Evolutionary conservation across 23 red algal species (phyloP), one percentile per base, ranked within the genome.

Genomic region (Gracilariopsis chorda): DNA sequence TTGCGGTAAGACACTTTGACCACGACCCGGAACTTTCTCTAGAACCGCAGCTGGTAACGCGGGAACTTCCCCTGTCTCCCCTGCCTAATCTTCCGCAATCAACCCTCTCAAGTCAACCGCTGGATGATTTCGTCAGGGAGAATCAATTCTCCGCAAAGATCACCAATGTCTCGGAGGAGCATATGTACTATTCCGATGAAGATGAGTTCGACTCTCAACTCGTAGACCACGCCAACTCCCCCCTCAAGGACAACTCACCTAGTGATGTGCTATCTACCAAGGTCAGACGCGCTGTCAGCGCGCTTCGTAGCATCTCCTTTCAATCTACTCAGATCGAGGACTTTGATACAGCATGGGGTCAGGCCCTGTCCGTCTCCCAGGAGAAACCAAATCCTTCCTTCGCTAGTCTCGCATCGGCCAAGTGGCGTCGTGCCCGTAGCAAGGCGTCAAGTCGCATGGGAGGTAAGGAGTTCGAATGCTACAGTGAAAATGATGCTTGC

Each of bases 311-410:
- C 85, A 89, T 89, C 58, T 78, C 69, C 21, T 89, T 89, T 57
- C 85, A 89, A 36, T 73, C 44, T 40, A 53, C 45, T 4, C 48
- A 59, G 40, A 36, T 41, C 14, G 85, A 89, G 56, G 85, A 89
- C 51, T 70, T 61, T 12, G 85, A 89, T 51, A 89, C 85, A 3
- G 85, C 85, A 24, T 89, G 85, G 85, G 85, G 85, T 34, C 85
- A 89, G 58, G 69, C 85, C 32, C 51, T 69, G 7, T 61, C 69
- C 40, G 52, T 59, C 7, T 80, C 76, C 19, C 67, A 73, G 19
- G 67, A 73, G 37, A 73, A 73, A 23, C 67, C 42, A 7, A 73
- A 46, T 24, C 76, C 76, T 32, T 59, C 76, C 9, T 47, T 80
- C 17, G 68, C 85, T 57, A 77, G 51, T 30, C 41, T 48, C 36